A percentile compares a stretch with the other conserved stretches of the same genome.
Conservation (phyloP, 202 grass and related monocot species). For the Setaria italica region DNA sequence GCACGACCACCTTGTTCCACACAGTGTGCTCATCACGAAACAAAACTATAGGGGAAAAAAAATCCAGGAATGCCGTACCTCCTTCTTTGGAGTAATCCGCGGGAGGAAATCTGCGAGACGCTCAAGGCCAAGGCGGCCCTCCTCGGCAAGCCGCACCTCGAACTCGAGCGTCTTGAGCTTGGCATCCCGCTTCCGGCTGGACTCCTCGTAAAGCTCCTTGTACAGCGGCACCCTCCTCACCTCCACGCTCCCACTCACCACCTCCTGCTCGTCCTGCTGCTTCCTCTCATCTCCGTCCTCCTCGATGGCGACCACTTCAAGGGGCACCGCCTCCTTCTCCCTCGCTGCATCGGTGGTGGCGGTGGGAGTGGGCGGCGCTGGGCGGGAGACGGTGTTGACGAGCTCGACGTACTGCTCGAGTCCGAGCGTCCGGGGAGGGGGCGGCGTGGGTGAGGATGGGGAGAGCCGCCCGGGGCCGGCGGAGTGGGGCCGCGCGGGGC, state of each 20-base stretch:
- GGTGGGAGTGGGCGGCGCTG: neutral
- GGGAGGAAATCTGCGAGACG: slow-evolving; percentile 35
- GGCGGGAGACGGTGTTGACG: slow-evolving; percentile 52
- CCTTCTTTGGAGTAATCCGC: slow-evolving; percentile 37
- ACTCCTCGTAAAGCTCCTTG: slow-evolving; percentile 68
- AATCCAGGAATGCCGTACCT: slow-evolving; percentile 32
- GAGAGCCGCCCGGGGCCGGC: neutral
- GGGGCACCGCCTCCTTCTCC: slow-evolving; percentile 18
- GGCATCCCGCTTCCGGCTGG: slow-evolving; percentile 53
- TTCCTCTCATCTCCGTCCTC: slow-evolving; percentile 44
- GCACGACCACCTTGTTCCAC: neutral
- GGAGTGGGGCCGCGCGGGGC: slow-evolving; percentile 16
- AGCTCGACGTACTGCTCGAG: slow-evolving; percentile 72
- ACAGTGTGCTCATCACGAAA: neutral
- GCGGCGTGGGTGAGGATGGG: neutral
- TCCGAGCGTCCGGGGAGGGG: slow-evolving; percentile 21
- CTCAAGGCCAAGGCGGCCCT: slow-evolving; percentile 44
- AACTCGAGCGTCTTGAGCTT: slow-evolving; percentile 66
- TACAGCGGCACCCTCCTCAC: slow-evolving; percentile 58
- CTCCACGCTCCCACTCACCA: slow-evolving; percentile 31
- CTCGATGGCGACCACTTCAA: slow-evolving; percentile 43
- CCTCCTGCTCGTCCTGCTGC: slow-evolving; percentile 32
- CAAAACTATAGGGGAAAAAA: neutral
- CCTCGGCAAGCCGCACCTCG: slow-evolving; percentile 69
- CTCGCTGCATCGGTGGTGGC: slow-evolving; percentile 26